A percentile compares a stretch with the other conserved stretches of the same genome.
These are phyloP conservation scores for Botrytis fabae DNA, from an alignment of 2,329 filamentous ascomycete genomes.

Conservation along the genomic window DNA sequence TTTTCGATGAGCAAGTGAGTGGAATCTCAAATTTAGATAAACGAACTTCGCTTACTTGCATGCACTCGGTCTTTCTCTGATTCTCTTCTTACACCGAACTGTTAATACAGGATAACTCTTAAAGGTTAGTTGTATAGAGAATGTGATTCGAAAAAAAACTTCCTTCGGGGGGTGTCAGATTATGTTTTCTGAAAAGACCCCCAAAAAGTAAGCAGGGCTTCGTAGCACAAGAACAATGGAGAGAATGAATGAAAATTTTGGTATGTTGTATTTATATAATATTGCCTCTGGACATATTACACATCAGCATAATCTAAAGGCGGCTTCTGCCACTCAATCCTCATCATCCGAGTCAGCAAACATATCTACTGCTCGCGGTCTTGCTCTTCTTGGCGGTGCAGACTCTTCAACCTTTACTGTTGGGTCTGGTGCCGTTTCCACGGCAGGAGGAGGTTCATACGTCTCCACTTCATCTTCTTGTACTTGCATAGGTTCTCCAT, in stretches of 20 bases:
- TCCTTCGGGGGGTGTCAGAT: neutral
- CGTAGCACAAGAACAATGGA: neutral
- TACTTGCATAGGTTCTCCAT: constrained; percentile 42
- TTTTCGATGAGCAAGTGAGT: neutral
- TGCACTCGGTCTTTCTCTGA: no score
- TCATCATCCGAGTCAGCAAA: constrained; percentile 73
- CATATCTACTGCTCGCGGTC: constrained; percentile 78
- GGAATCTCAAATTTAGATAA: neutral
- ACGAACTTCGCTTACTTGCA: neutral
- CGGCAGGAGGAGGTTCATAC: neutral
- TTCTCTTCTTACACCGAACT: neutral
- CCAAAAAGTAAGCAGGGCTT: neutral
- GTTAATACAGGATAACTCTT: neutral
- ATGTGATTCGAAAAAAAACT: neutral
- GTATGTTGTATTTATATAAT: neutral
- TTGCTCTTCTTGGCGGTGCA: constrained; percentile 31
- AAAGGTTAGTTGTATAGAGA: neutral
- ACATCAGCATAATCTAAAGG: no score
- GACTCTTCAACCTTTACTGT: constrained; percentile 2
- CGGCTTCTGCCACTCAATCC: constrained; percentile 17
- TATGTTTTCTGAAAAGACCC: neutral
- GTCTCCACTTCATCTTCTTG: constrained; percentile 1
- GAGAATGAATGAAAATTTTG: neutral
- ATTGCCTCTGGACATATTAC: neutral
- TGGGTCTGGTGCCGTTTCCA: neutral